Evolutionary conservation across 2,329 filamentous ascomycete genomes (phyloP).

Genomic region (Scopulariopsis brevicaulis): DNA sequence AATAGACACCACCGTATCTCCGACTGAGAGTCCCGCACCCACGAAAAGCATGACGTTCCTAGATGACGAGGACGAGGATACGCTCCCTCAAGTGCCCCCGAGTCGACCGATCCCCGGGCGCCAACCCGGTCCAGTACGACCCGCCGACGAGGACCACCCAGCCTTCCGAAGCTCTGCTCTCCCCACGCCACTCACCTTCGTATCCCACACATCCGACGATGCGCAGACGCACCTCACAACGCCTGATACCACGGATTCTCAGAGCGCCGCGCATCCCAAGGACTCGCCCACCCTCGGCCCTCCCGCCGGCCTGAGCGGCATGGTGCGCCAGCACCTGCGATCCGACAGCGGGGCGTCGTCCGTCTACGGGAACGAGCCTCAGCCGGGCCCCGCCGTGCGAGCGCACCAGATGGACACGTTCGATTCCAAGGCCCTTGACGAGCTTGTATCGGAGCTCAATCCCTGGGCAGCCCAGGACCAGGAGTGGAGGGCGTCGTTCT

Average conservation of each 20-base stretch:
- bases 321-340: conserved; percentile 77
- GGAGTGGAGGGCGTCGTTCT: conserved; percentile 4
- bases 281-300: conserved; percentile 78
- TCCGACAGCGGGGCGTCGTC: conserved; percentile 74
- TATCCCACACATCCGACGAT: conserved; percentile 12
- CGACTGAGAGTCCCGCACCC: conserved; percentile 8
- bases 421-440: conserved; percentile 16
- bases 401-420: conserved; percentile 23
- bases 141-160: conserved; percentile 41
- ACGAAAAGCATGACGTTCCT: conserved; percentile 25
- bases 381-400: conserved; percentile 16
- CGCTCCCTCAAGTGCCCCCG: conserved; percentile 11
- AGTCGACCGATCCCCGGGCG: conserved; percentile 8
- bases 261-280: conserved; percentile 13
- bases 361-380: conserved; percentile 46
- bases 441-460: conserved; percentile 23
- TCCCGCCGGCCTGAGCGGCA: conserved; percentile 57
- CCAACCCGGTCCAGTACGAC: conserved; percentile 18
- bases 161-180: conserved; percentile 35
- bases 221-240: conserved; percentile 6
- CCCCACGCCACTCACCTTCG: conserved; percentile 28
- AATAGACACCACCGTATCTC: not conserved
- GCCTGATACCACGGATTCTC: not conserved
- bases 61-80: conserved; percentile 29
- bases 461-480: conserved; percentile 30